A percentile compares a stretch with the other conserved stretches of the same genome.
These are phyloP conservation scores for Barbatosphaeria neglecta DNA, from an alignment of 495 filamentous ascomycete genomes.

Conservation along the genomic window DNA sequence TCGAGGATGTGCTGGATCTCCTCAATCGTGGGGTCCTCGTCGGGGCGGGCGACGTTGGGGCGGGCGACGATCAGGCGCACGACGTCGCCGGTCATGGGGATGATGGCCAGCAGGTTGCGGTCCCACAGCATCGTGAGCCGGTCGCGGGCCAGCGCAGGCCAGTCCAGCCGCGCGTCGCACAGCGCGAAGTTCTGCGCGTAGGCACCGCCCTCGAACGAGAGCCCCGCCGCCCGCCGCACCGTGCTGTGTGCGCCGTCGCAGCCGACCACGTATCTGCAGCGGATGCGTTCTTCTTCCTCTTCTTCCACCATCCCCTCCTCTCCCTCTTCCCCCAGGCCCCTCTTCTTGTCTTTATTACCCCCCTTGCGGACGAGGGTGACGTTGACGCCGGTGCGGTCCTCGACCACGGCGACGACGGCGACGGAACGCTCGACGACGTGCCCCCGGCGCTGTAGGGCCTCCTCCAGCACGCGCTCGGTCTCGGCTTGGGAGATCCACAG, in stretches of 20 bases:
- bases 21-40: background rate
- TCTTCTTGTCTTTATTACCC: background rate
- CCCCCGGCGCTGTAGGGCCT: conserved; percentile 9
- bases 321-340: conserved; percentile 1
- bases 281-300: conserved; percentile 6
- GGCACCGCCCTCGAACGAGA: conserved; percentile 15
- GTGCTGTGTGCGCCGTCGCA: conserved; percentile 22
- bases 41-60: background rate
- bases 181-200: conserved; percentile 14
- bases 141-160: background rate
- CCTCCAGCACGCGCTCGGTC: conserved; percentile 17
- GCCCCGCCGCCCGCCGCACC: conserved; percentile 14
- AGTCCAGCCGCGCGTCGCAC: conserved; percentile 6
- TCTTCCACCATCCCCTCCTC: background rate
- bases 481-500: conserved; percentile 20
- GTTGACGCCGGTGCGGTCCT: conserved; percentile 1
- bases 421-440: conserved; percentile 12
- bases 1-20: background rate
- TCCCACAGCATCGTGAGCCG: conserved; percentile 1
- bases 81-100: background rate
- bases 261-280: conserved; percentile 17
- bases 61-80: conserved; percentile 1
- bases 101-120: background rate
- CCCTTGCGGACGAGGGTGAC: background rate
- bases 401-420: background rate